These are phyloP conservation scores for Serendipita sp. DNA, from an alignment of 768 basidiomycete genomes.

Conservation along the genomic window DNA sequence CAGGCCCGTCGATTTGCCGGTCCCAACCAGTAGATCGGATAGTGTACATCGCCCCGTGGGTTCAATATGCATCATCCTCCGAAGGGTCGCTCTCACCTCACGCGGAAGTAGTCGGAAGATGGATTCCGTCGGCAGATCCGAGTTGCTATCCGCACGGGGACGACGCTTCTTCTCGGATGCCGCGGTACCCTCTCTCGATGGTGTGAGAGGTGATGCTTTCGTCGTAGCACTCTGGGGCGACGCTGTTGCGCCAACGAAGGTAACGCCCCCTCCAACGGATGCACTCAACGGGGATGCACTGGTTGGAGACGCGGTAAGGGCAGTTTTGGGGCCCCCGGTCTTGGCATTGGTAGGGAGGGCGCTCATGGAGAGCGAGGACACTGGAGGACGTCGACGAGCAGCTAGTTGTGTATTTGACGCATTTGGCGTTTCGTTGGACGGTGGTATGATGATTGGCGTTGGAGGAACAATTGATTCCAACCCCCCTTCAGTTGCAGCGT, in stretches of 20 bases:
- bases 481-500: background rate
- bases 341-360: background rate
- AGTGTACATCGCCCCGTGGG: conserved; percentile 81
- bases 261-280: background rate
- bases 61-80: conserved; percentile 88
- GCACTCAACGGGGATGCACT: background rate
- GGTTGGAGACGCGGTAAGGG: background rate
- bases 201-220: background rate
- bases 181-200: background rate
- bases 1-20: conserved; percentile 55
- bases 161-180: conserved; percentile 19
- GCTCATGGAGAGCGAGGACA: background rate
- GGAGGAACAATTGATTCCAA: background rate
- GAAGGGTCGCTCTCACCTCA: conserved; percentile 76
- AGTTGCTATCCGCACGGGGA: conserved; percentile 29
- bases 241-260: background rate
- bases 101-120: conserved; percentile 93
- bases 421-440: conserved; percentile 10
- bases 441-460: conserved; percentile 8
- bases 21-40: conserved; percentile 75
- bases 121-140: conserved; percentile 55
- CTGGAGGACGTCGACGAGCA: background rate
- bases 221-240: background rate
- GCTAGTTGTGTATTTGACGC: conserved; percentile 1
- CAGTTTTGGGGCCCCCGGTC: background rate